Conservation (phyloP, 169 alveolate species). For the Amoebophrya sp. region DNA sequence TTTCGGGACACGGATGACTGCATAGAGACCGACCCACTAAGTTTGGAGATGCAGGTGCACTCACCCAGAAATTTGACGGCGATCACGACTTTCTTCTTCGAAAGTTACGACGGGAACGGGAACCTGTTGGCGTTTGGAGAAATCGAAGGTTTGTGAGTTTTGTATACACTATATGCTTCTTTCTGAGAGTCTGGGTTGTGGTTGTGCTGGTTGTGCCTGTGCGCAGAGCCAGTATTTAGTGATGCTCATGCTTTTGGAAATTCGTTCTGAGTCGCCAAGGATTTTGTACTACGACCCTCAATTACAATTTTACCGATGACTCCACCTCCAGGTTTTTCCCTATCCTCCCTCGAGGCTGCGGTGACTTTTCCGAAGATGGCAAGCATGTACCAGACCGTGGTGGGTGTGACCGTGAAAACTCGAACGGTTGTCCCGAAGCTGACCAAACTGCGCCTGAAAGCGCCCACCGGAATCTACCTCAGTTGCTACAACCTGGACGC, state of each 20-base stretch:
- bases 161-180: too few species aligned
- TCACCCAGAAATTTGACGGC: background rate
- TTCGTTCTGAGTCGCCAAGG: too few species aligned
- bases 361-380: background rate
- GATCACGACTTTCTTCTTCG: background rate
- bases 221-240: too few species aligned
- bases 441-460: background rate
- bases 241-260: too few species aligned
- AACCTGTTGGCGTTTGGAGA: background rate
- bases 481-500: background rate
- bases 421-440: background rate
- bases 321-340: background rate
- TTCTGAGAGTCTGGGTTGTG: too few species aligned
- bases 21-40: background rate
- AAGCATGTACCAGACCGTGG: background rate
- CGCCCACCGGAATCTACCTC: background rate
- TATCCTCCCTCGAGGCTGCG: background rate
- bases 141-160: slow-evolving; percentile 7
- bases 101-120: background rate
- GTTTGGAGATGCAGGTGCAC: background rate
- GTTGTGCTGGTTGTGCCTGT: too few species aligned
- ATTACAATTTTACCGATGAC: too few species aligned
- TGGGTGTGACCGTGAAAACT: background rate
- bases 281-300: too few species aligned
- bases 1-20: background rate